These are phyloP conservation scores for Coemansia sp. DNA, from an alignment of 192 early-diverging fungal genomes.

Conservation along the genomic window DNA sequence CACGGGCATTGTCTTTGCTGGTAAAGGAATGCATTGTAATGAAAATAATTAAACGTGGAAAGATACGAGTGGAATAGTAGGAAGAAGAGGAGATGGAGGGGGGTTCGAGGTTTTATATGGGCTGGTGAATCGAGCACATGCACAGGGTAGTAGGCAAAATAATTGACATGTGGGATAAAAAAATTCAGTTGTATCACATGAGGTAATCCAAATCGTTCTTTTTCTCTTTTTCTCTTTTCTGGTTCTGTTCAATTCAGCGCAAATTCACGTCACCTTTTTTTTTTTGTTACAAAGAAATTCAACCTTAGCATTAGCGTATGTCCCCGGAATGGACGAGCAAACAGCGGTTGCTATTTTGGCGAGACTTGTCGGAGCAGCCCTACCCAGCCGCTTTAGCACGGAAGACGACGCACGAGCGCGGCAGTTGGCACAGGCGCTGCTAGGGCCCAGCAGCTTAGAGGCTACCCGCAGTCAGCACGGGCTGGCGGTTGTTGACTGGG, in stretches of 20 bases:
- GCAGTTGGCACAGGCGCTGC: no score
- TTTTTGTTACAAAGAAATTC: not conserved
- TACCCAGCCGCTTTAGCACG: not conserved
- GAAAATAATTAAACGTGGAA: not conserved
- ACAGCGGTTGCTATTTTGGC: not conserved
- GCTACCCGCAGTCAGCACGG: not conserved
- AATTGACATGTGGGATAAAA: not conserved
- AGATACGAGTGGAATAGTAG: not conserved
- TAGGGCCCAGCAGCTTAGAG: no score
- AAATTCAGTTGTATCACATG: not conserved
- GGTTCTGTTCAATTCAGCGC: not conserved
- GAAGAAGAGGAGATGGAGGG: not conserved
- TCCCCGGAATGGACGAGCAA: not conserved
- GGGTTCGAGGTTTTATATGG: not conserved
- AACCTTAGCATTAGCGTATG: not conserved
- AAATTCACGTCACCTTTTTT: not conserved
- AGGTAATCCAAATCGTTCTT: not conserved
- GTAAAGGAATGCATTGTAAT: not conserved
- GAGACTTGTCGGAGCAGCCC: not conserved
- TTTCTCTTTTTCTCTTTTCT: not conserved
- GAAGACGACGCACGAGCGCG: no score
- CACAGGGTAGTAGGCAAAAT: not conserved
- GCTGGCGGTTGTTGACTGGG: slow-evolving; percentile 5
- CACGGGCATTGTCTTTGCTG: no score
- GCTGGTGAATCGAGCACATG: not conserved